Base-by-base conservation (phyloP, 2,329 filamentous ascomycete genomes). In the Talaromyces sp. region DNA sequence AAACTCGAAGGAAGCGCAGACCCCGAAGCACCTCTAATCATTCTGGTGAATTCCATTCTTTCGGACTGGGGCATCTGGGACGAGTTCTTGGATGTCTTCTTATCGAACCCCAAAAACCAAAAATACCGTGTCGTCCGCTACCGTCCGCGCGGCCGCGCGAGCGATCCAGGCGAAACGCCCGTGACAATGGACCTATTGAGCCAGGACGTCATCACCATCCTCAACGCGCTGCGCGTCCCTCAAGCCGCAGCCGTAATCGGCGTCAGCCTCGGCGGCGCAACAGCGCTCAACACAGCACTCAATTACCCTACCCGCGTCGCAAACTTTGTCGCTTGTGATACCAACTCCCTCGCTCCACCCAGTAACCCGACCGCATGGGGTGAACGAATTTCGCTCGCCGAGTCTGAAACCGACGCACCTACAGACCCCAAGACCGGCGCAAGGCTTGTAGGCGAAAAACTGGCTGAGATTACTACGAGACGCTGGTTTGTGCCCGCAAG, bases 1-100 rank as follows among this genome's bases (percentile, higher is more conserved):
- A 85, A 87, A 15, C 84, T 96, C 1, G 90, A 95, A 75, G 92
- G 92, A 63, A 90, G 86, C 68, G 72, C 85, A 0, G 83, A 88
- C 37, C 86, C 88, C 0, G 73, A 84, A 22, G 90, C 91, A 0
- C 92, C 92, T 0, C 85, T 90, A 0, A 82, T 96, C 11, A 87
- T 92, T 22, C 89, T 93, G 69, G 85, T 84, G 77, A 96, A 96
- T 81, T 93, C 90, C 1, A 88, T 96, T 59, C 85, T 96, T 8
- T 91, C 91, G 2, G 87, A 89, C 57, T 84, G 89, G 68, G 83
- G 86, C 74, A 95, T 96, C 85, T 96, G 92, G 92, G 90, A 95
- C 70, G 82, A 83, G 1, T 86, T 96, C 66, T 79, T 95, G 0
- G 78, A 81, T 0, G 79, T 86, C n/a, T 84, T 95, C 69, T 75